Conservation (phyloP, 352 stramenopile species). For the Globisporangium nunn region DNA sequence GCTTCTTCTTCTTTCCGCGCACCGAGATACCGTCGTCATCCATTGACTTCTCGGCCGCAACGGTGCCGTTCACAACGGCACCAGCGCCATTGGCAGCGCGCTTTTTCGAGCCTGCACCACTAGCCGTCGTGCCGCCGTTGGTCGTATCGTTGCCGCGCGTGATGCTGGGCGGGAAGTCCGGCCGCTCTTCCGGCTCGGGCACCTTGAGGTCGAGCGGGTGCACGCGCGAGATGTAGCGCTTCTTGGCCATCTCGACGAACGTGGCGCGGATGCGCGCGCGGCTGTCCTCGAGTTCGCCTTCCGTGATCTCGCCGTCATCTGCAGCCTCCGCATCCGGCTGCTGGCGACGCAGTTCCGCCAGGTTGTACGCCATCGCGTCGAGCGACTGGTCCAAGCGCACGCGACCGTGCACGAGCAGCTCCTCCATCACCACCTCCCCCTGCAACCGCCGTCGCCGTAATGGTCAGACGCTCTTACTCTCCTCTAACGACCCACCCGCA, state of each 20-base stretch:
- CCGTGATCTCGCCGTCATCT: constrained; percentile 46
- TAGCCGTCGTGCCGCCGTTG: constrained; percentile 1
- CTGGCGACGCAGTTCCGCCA: constrained; percentile 55
- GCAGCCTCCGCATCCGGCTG: constrained; percentile 15
- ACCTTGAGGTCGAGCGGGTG: constrained; percentile 78
- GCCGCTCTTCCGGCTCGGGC: constrained; percentile 43
- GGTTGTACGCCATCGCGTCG: constrained; percentile 74
- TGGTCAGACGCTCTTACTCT: not conserved
- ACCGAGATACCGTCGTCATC: constrained; percentile 71
- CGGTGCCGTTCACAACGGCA: constrained; percentile 5
- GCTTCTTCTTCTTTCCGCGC: constrained; percentile 61
- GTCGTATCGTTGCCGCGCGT: constrained; percentile 36
- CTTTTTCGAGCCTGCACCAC: not conserved
- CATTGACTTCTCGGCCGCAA: constrained; percentile 4
- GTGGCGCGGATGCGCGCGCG: constrained; percentile 43
- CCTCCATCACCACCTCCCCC: constrained; percentile 85
- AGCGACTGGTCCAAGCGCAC: constrained; percentile 82
- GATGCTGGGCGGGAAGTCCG: constrained; percentile 57
- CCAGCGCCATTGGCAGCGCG: constrained; percentile 3
- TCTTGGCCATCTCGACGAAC: constrained; percentile 89
- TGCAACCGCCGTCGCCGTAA: constrained; percentile 9
- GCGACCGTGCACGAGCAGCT: constrained; percentile 77
- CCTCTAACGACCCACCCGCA: not conserved
- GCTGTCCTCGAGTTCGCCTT: constrained; percentile 67
- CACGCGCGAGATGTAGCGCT: constrained; percentile 80